Evolutionary conservation across 2,329 filamentous ascomycete genomes (phyloP).

Genomic region (Teratosphaeria epicoccoides): DNA sequence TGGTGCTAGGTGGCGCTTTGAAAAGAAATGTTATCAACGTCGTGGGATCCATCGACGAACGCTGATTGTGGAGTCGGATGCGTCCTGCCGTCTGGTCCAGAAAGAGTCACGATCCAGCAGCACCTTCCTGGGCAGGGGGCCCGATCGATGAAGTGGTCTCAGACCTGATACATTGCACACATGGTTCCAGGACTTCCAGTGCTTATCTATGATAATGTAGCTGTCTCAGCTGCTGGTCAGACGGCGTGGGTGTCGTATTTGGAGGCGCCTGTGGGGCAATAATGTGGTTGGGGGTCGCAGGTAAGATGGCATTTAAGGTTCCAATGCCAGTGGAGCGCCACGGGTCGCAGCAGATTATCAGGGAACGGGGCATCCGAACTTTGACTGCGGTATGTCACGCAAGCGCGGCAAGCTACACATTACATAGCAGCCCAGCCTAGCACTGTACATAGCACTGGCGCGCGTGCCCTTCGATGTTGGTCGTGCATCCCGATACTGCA

Average conservation of each 20-base stretch:
- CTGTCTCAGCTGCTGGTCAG: neutral
- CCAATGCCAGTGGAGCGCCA: too few species aligned
- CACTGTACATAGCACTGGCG: neutral
- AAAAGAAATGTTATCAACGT: slow-evolving; percentile 31
- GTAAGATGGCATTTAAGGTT: too few species aligned
- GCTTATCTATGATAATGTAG: neutral
- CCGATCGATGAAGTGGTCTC: neutral
- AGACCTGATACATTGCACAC: neutral
- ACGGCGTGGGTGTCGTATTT: neutral
- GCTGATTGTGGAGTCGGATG: neutral
- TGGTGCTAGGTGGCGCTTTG: slow-evolving; percentile 34
- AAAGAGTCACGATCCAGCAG: neutral
- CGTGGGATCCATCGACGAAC: slow-evolving; percentile 7
- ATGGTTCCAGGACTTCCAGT: neutral
- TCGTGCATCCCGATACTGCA: neutral
- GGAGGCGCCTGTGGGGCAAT: neutral
- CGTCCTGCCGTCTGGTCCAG: neutral
- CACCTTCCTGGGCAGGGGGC: neutral
- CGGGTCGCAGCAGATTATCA: neutral
- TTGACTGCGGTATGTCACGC: neutral
- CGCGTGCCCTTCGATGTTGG: neutral
- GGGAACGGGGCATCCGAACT: neutral
- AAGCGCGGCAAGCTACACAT: neutral
- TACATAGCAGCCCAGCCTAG: neutral
- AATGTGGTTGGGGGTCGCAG: too few species aligned